Base-by-base conservation (phyloP, 2,329 filamentous ascomycete genomes). In the Aspergillus sp. region DNA sequence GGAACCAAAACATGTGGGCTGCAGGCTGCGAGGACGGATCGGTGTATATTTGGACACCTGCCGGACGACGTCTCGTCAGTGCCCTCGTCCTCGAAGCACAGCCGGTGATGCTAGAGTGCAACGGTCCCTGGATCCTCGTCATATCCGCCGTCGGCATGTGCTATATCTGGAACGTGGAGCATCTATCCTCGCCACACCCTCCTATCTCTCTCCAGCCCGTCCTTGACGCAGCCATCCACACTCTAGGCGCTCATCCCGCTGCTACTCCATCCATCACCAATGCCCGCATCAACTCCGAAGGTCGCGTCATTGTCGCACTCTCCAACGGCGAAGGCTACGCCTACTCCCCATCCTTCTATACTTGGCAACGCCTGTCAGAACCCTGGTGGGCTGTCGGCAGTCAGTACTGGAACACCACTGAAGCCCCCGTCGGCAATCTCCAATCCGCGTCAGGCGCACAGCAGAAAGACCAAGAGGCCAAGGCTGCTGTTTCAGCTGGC, bases 321-420 rank as follows among this genome's bases (percentile, higher is more conserved):
- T 95, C 89, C 22, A 98, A 97, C 66, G 95, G 95, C 19, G 93
- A 99, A 67, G 95, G 95, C 2, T 99, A 92, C 75, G 88, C 88
- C 53, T 99, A 99, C 75, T 90, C 90, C 2, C 85, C 89, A 0
- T 82, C 83, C 17, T 90, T 99, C 88, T 93, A 87, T 73, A 85
- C 87, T 7, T 99, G 95, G 95, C 93, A 98, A 74, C 87, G 93
- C 9, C 81, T 99, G n/a, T 96, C 92, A 2, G 96, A 99, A 72
- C 85, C 91, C 2, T 99, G 95, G 95, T 99, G 95, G 92, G 93
- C 93, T 0, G 92, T 98, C 0, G 93, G 93, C 17, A 96, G 91
- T 66, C 95, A 99, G 72, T 99, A 99, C 73, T 99, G 95, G 96
- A 98, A 99, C 74, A 96, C 92, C 1, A 96, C 92, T 53, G 95